Base-by-base conservation (phyloP, 1,284 basidiomycete species). In the Stygiomarasmius scandens region DNA sequence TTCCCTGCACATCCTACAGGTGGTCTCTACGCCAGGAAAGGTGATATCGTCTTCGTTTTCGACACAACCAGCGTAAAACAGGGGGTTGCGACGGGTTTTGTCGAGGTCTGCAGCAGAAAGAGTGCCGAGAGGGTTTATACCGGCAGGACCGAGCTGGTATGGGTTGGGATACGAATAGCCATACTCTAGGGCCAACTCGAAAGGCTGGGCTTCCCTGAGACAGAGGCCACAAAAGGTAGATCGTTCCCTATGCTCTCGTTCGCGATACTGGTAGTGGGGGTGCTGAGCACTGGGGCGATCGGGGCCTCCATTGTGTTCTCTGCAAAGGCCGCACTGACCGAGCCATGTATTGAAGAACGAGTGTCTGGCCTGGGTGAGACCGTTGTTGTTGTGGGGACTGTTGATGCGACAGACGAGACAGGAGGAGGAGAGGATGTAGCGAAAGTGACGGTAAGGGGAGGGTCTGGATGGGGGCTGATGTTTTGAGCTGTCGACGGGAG, bases 331-430 rank as follows among this genome's bases (percentile, higher is more conserved):
- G 62, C 87, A 73, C 23, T 68, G 61, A 9, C 80, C 81, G 1
- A 87, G 63, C n/a, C 70, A 72, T 0, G 76, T 71, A 1, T 77
- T 77, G 47, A 62, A 49, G 20, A 77, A 65, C 5, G 71, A 62
- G 27, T 79, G 77, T 68, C 85, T 85, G 9, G 77, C 81, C 38
- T 60, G 62, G 2, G 73, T 74, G 12, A 88, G 75, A 8, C 87
- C 87, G 6, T 69, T 61, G 27, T 71, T 76, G 2, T 77, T 70
- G 55, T 70, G 72, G 0, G 89, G 86, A 4, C 70, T 70, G 68
- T 89, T 90, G 65, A 91, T 75, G 11, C 89, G 81, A 71, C 89
- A 91, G n/a, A 90, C 79, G 43, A 79, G 67, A 70, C 89, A 91
- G 23, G 79, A 81, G 59, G 60, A 68, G 29, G 52, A 64, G 25